Base-by-base conservation (phyloP, 202 grass and related monocot species). In the Schoenoplectus triqueter region DNA sequence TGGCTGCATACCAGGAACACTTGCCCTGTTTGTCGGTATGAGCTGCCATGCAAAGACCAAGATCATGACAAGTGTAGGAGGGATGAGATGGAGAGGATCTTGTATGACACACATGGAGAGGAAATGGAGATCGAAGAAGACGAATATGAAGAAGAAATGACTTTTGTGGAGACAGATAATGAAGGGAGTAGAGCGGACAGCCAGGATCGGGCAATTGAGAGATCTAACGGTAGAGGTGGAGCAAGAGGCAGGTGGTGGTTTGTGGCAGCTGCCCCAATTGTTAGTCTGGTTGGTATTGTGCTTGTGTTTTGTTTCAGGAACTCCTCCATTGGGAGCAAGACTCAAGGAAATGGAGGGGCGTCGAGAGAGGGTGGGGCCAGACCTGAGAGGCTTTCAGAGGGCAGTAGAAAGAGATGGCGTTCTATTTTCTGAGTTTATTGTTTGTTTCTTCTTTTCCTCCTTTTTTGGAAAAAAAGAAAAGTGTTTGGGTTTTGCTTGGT, bases 11-110 rank as follows among this genome's bases (percentile, higher is more conserved):
- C 84, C 18, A 98, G 90, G 73, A 98, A 98, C 77, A 92, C 95
- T 61, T 98, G 95, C 72, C 95, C 93, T n/a, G 91, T 98, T 86
- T 98, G 96, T 57, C 83, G 93, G 31, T 95, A 88, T 48, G 96
- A 98, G 49, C 87, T 98, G 78, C 96, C 91, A 65, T 90, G 88
- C 13, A 88, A 98, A 90, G 89, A 95, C 60, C 51, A 48, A 7
- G 93, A 95, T 85, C 92, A 90, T 81, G 89, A 94, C 85, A 91
- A 82, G 89, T 82, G 82, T 39, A 92, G 88, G 76, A 86, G 41
- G 80, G 81, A 66, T 77, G 82, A 80, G 40, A 45, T 79, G 66
- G 73, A 87, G 78, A 52, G 22, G 21, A 11, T 83, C 69, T 80
- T 82, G 57, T 39, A 80, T 66, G 81, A 7, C 60, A 81, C 20